Percentiles rank a stretch among this genome's conserved stretches.
These are phyloP conservation scores for Pythium guiyangense DNA, from an alignment of 352 stramenopile species.

Conservation along the genomic window DNA sequence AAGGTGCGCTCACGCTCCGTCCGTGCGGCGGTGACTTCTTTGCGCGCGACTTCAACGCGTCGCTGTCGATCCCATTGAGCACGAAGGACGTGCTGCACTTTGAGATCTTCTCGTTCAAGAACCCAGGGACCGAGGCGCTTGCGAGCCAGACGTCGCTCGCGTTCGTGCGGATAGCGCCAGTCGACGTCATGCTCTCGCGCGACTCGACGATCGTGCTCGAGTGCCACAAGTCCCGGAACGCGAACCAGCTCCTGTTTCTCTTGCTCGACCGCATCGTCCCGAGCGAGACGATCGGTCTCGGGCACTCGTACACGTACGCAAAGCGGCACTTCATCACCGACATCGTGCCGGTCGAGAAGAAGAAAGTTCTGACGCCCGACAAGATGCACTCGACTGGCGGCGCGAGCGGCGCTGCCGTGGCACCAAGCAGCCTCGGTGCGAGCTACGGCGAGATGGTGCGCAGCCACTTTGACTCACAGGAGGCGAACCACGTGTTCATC, in stretches of 20 bases:
- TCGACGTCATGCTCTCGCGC: slow-evolving; percentile 73
- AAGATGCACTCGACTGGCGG: slow-evolving; percentile 14
- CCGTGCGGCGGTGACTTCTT: slow-evolving; percentile 71
- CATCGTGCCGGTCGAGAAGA: slow-evolving; percentile 51
- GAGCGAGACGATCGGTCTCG: slow-evolving; percentile 55
- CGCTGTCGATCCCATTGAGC: slow-evolving; percentile 66
- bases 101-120: slow-evolving; percentile 69
- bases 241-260: slow-evolving; percentile 68
- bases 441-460: slow-evolving; percentile 66
- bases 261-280: slow-evolving; percentile 70
- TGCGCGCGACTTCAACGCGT: slow-evolving; percentile 69
- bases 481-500: slow-evolving; percentile 69
- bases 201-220: slow-evolving; percentile 71
- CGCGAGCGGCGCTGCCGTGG: slow-evolving; percentile 18
- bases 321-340: slow-evolving; percentile 80
- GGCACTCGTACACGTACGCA: slow-evolving; percentile 75
- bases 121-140: slow-evolving; percentile 48
- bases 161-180: slow-evolving; percentile 65
- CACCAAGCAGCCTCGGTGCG: slow-evolving; percentile 20
- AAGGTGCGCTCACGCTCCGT: slow-evolving; percentile 60
- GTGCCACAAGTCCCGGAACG: slow-evolving; percentile 40
- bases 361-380: slow-evolving; percentile 24
- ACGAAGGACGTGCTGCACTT: slow-evolving; percentile 70
- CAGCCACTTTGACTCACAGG: slow-evolving; percentile 38
- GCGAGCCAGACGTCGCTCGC: slow-evolving; percentile 61